phyloP scores from a whole-genome alignment of 202 grass and related monocot genomes.

The Digitaria exilis region DNA sequence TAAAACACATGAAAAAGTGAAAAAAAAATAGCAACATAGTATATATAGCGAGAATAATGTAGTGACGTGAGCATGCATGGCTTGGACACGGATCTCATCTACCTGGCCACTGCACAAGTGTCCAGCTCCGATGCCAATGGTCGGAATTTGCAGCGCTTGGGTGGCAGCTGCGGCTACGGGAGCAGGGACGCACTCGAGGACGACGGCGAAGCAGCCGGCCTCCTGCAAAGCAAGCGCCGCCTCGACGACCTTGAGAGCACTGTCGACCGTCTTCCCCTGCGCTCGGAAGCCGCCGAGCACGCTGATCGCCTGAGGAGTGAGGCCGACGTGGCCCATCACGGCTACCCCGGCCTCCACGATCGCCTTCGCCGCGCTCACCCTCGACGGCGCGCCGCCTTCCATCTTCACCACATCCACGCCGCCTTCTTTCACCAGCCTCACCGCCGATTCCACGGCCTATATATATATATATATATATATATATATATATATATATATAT shows the following conservation, averaged over 20 bases:
- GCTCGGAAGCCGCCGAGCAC: constrained; percentile 84
- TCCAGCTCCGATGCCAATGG: constrained; percentile 87
- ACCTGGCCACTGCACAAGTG: constrained; percentile 88
- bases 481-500: constrained; percentile 11
- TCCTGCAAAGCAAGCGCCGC: constrained; percentile 89
- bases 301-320: constrained; percentile 84
- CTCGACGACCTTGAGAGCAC: constrained; percentile 94
- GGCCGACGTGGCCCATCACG: constrained; percentile 81
- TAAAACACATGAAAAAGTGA: too few species aligned
- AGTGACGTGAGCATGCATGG: neutral
- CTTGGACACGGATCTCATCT: neutral
- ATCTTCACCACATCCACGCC: constrained; percentile 90
- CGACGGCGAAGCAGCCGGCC: constrained; percentile 81
- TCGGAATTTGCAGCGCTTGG: constrained; percentile 70
- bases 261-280: constrained; percentile 70
- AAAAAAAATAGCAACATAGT: too few species aligned
- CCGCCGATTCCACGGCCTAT: constrained; percentile 76
- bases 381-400: constrained; percentile 68
- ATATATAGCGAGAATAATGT: too few species aligned
- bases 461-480: too few species aligned
- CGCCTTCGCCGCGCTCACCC: constrained; percentile 72
- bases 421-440: constrained; percentile 82
- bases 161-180: constrained; percentile 84
- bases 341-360: constrained; percentile 89
- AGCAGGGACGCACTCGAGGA: constrained; percentile 83